Evolutionary conservation across 2,329 filamentous ascomycete species (phyloP).

Genomic region (Aspergillus sojae): DNA sequence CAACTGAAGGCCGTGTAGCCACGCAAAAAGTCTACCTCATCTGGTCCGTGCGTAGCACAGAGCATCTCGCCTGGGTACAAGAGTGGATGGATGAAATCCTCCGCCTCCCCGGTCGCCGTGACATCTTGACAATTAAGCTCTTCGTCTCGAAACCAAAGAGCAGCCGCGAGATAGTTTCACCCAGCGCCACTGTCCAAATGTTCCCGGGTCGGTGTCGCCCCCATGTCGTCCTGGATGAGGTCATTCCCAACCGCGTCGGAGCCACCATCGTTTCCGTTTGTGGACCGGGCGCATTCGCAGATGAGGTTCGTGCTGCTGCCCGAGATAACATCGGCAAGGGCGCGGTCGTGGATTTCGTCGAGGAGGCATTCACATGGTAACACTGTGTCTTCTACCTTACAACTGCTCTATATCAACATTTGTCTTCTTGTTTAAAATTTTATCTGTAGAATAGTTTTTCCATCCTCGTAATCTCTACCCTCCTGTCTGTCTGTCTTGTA

Average conservation of each 20-base stretch:
- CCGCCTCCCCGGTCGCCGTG: conserved; percentile 59
- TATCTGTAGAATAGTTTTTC: neutral
- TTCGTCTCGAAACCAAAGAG: conserved; percentile 65
- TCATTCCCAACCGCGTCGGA: conserved; percentile 58
- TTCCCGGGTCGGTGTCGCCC: conserved; percentile 61
- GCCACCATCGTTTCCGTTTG: conserved; percentile 65
- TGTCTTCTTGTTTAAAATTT: conserved; percentile 3
- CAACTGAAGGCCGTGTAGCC: conserved; percentile 55
- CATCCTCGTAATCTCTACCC: neutral
- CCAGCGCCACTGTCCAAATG: conserved; percentile 64
- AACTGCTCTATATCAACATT: neutral
- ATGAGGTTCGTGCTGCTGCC: conserved; percentile 60
- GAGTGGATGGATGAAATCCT: conserved; percentile 68
- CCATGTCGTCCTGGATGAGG: conserved; percentile 58
- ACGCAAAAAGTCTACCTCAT: conserved; percentile 63
- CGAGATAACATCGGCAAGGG: conserved; percentile 54
- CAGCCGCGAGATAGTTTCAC: conserved; percentile 56
- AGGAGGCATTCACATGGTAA: conserved; percentile 68
- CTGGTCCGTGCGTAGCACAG: conserved; percentile 64
- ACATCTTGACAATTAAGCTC: conserved; percentile 62
- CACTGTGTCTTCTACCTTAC: neutral
- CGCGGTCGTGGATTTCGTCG: conserved; percentile 62
- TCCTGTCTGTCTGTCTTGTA: neutral
- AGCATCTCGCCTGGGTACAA: conserved; percentile 65
- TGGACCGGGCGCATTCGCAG: conserved; percentile 64